Conservation (phyloP, 768 basidiomycete species). For the Lentinula boryana region DNA sequence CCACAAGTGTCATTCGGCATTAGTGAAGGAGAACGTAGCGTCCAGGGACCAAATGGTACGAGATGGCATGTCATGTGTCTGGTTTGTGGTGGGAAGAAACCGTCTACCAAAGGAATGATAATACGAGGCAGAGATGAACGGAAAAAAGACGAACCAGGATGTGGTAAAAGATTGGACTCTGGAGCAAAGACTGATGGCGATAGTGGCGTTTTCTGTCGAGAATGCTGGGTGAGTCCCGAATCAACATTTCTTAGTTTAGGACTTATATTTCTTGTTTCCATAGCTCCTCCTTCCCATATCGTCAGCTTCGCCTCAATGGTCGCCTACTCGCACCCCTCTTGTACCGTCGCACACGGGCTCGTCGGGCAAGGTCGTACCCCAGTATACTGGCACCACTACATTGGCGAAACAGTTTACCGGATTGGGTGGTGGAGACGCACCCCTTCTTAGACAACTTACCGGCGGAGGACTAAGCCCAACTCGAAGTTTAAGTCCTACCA, state of each 20-base stretch:
- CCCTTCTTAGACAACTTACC: conserved; percentile 25
- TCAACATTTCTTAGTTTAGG: background rate
- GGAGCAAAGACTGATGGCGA: conserved; percentile 69
- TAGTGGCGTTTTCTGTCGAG: conserved; percentile 77
- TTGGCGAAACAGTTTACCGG: conserved; percentile 75
- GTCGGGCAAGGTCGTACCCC: conserved; percentile 37
- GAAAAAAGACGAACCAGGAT: conserved; percentile 62
- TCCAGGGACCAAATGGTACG: conserved; percentile 78
- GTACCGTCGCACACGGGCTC: conserved; percentile 38
- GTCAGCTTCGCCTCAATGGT: conserved; percentile 42
- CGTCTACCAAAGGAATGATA: conserved; percentile 20
- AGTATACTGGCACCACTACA: conserved; percentile 66
- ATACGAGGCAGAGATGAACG: conserved; percentile 37
- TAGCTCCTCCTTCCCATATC: conserved; percentile 55
- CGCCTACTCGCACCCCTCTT: conserved; percentile 47
- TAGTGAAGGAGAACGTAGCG: conserved; percentile 17
- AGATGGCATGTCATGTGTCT: conserved; percentile 77
- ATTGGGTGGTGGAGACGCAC: conserved; percentile 34
- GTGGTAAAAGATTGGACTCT: conserved; percentile 79
- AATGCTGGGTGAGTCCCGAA: conserved; percentile 59
- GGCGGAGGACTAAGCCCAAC: conserved; percentile 18
- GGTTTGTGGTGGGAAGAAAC: conserved; percentile 75
- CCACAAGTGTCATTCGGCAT: conserved; percentile 84
- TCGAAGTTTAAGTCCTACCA: conserved; percentile 71
- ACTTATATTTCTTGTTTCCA: background rate